Evolutionary conservation across 768 basidiomycete species (phyloP).

Genomic region (Pleurotus djamor): DNA sequence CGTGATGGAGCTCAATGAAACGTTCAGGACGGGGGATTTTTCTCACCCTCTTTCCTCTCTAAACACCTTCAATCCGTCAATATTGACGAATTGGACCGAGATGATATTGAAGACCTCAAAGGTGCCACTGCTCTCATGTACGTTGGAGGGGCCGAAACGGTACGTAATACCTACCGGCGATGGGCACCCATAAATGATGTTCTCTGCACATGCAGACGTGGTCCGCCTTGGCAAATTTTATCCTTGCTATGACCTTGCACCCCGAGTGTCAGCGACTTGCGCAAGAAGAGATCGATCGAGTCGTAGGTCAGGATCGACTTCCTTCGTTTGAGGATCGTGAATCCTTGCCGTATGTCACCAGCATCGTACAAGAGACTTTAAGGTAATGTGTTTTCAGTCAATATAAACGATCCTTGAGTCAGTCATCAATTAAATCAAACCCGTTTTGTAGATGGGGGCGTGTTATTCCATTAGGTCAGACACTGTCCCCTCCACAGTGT

Average conservation of each 20-base stretch:
- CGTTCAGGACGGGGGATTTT: not conserved
- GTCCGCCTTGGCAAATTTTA: conserved; percentile 6
- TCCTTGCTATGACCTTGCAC: conserved; percentile 15
- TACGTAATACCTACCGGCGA: not conserved
- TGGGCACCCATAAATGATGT: not conserved
- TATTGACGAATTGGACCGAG: not conserved
- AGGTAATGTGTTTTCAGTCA: not conserved
- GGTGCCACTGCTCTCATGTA: not conserved
- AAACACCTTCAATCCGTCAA: not conserved
- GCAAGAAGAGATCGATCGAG: conserved; percentile 16
- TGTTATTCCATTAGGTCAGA: not conserved
- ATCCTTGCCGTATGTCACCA: conserved; percentile 10
- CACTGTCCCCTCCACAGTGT: not conserved
- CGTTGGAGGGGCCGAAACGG: conserved; percentile 8
- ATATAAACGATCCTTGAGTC: not conserved
- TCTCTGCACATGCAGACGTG: not conserved
- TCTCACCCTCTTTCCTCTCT: not conserved
- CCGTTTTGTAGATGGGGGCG: not conserved
- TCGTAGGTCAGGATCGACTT: conserved; percentile 13
- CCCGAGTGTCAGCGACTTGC: conserved; percentile 16
- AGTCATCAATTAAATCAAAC: too few species aligned
- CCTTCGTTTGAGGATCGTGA: conserved; percentile 14
- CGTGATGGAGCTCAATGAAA: not conserved
- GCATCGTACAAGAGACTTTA: not conserved
- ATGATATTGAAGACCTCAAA: conserved; percentile 1